These are phyloP conservation scores for Aspergillus ustus DNA, from an alignment of 2,329 filamentous ascomycete genomes.

Conservation along the genomic window DNA sequence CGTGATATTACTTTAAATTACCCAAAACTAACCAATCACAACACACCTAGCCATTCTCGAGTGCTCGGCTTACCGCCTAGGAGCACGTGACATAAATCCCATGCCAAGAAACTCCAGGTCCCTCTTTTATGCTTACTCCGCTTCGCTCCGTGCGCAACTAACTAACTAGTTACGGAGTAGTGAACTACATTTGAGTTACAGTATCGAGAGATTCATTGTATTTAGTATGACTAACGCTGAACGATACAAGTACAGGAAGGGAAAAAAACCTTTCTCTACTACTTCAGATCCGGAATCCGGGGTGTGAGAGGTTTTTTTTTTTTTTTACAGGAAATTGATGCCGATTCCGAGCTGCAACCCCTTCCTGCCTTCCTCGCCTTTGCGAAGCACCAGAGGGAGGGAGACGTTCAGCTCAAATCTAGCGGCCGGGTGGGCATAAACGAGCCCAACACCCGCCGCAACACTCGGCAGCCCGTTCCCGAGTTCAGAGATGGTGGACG, in stretches of 20 bases:
- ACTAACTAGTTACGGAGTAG: too few relatives aligned
- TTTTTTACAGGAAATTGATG: conserved; percentile 82
- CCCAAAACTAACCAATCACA: too few relatives aligned
- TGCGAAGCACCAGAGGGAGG: conserved; percentile 78
- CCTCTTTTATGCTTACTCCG: too few relatives aligned
- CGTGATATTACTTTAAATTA: too few relatives aligned
- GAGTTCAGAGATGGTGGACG: conserved; percentile 70
- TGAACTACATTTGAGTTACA: too few relatives aligned
- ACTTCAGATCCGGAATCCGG: conserved; percentile 16
- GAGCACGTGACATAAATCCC: too few relatives aligned
- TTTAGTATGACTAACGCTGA: neutral
- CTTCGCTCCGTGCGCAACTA: too few relatives aligned
- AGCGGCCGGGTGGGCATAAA: conserved; percentile 93
- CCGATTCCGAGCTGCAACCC: conserved; percentile 95
- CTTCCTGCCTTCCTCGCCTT: conserved; percentile 86
- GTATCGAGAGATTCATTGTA: too few relatives aligned
- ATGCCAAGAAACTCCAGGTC: too few relatives aligned
- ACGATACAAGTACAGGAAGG: conserved; percentile 10
- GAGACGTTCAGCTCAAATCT: conserved; percentile 96
- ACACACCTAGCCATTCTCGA: too few relatives aligned
- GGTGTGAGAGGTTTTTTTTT: too few relatives aligned
- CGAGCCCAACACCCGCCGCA: conserved; percentile 84
- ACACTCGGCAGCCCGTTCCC: conserved; percentile 78
- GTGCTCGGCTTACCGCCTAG: too few relatives aligned
- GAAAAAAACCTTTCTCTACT: conserved; percentile 14